Conservation (phyloP, 108 stramenopile species). For the Pseudonitzschia delicatissima region DNA sequence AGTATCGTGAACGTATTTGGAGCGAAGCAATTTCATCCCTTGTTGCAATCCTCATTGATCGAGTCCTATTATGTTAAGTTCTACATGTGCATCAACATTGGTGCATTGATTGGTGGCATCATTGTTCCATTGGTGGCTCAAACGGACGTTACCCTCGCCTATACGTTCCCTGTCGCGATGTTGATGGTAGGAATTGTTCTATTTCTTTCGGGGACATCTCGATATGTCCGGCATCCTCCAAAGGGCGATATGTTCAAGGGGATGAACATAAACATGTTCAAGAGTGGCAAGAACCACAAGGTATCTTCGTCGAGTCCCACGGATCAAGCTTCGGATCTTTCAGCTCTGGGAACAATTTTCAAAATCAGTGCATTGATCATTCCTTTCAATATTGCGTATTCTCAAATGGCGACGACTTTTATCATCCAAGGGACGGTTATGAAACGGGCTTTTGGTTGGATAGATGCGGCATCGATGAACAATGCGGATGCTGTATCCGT, state of each 20-base stretch:
- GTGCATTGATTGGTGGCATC: slow-evolving; percentile 77
- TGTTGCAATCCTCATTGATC: slow-evolving; percentile 73
- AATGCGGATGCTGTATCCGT: slow-evolving; percentile 78
- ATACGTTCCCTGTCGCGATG: slow-evolving; percentile 71
- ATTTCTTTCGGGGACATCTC: slow-evolving; percentile 61
- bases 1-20: slow-evolving; percentile 85
- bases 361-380: slow-evolving; percentile 55
- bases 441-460: slow-evolving; percentile 63
- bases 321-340: slow-evolving; percentile 11
- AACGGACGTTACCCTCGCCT: slow-evolving; percentile 67
- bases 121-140: slow-evolving; percentile 75
- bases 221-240: slow-evolving; percentile 58
- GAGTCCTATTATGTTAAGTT: slow-evolving; percentile 85
- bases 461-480: slow-evolving; percentile 86
- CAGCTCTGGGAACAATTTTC: slow-evolving; percentile 41
- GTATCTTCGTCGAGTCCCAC: neutral
- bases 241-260: slow-evolving; percentile 8
- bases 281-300: neutral
- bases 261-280: slow-evolving; percentile 12
- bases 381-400: slow-evolving; percentile 85
- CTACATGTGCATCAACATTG: slow-evolving; percentile 88
- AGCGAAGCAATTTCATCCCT: slow-evolving; percentile 85
- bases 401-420: slow-evolving; percentile 86
- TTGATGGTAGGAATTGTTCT: slow-evolving; percentile 53
- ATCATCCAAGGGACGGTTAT: slow-evolving; percentile 84